phyloP scores from a whole-genome alignment of 1,284 basidiomycete species.

The Phaffia rhodozyma region DNA sequence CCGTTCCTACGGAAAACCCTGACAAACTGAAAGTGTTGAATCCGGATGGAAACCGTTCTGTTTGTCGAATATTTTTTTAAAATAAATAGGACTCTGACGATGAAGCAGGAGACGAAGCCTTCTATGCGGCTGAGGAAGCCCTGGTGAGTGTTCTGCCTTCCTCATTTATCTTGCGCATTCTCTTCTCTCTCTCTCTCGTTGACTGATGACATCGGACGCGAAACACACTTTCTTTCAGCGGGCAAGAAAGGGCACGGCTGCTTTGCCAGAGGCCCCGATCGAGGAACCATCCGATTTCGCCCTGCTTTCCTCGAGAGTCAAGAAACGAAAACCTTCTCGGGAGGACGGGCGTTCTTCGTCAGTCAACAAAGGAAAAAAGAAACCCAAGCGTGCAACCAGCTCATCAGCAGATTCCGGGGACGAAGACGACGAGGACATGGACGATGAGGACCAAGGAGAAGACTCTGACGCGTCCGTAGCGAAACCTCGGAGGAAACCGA shows the following conservation, averaged over 20 bases:
- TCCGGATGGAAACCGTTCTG: too few species aligned
- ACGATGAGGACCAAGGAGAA: not conserved
- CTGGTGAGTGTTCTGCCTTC: not conserved
- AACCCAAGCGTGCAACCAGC: not conserved
- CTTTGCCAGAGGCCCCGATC: not conserved
- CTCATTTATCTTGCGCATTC: not conserved
- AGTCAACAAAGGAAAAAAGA: not conserved
- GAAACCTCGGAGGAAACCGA: not conserved
- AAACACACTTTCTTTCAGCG: too few species aligned
- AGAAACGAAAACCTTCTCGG: conserved; percentile 5
- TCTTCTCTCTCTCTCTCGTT: not conserved
- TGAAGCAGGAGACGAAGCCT: conserved; percentile 3
- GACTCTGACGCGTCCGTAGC: not conserved
- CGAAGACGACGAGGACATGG: not conserved
- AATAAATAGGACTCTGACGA: conserved; percentile 13
- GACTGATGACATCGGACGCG: too few species aligned
- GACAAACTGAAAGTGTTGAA: too few species aligned
- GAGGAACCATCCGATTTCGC: not conserved
- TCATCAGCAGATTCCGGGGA: not conserved
- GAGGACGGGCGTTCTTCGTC: not conserved
- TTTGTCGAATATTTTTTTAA: too few species aligned
- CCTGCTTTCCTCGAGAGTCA: not conserved
- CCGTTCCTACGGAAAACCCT: not conserved
- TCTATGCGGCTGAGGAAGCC: conserved; percentile 6
- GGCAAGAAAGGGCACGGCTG: not conserved